Conservation (phyloP, 306 rosid species). For the Betula pendula region DNA sequence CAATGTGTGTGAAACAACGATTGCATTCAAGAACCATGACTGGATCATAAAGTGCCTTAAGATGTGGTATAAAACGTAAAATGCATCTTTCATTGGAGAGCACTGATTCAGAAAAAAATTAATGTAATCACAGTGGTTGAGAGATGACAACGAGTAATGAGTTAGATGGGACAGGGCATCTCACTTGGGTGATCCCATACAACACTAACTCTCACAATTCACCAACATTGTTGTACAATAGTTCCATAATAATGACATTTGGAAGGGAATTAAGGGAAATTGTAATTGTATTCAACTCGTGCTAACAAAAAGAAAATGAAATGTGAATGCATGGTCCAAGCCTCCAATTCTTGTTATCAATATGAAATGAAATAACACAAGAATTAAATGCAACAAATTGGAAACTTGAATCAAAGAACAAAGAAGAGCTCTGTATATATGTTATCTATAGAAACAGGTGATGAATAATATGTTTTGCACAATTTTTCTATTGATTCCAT, state of each 20-base stretch:
- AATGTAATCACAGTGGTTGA: background rate
- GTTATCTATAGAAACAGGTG: too few relatives aligned
- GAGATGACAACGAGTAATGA: background rate
- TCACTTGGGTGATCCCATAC: too few relatives aligned
- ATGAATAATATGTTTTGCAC: too few relatives aligned
- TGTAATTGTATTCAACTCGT: background rate
- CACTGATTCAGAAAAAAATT: background rate
- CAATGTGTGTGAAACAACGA: background rate
- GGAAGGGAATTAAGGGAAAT: background rate
- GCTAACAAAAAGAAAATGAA: background rate
- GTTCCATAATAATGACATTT: background rate
- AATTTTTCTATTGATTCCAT: too few relatives aligned
- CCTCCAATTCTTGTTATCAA: background rate
- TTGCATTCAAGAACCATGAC: background rate
- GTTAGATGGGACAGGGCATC: background rate
- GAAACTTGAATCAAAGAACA: conserved; percentile 24
- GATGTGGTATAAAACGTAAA: background rate
- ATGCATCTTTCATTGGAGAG: background rate
- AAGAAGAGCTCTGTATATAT: conserved; percentile 30
- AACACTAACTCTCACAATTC: too few relatives aligned
- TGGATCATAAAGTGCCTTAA: background rate
- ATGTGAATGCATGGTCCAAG: background rate
- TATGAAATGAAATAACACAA: conserved; percentile 23
- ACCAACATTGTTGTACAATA: too few relatives aligned
- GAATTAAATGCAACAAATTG: background rate